Evolutionary conservation across 768 basidiomycete species (phyloP).

Genomic region (Boletales sp.): DNA sequence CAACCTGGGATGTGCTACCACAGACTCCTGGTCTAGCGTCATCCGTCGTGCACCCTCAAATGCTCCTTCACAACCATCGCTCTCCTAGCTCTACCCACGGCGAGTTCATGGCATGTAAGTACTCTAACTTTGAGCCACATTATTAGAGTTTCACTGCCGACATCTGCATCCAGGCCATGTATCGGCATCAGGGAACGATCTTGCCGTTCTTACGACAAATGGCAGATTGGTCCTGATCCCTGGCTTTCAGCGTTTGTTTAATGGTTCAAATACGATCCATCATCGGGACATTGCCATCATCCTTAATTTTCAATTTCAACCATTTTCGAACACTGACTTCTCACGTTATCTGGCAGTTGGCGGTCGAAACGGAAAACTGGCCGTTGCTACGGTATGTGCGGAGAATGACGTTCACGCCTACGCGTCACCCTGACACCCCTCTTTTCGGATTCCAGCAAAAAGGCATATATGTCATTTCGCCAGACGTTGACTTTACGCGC

Average conservation of each 20-base stretch:
- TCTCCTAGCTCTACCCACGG: background rate
- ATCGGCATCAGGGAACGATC: constrained; percentile 43
- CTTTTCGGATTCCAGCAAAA: constrained; percentile 3
- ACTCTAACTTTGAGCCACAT: background rate
- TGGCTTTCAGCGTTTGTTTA: constrained; percentile 24
- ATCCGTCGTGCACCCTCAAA: constrained; percentile 19
- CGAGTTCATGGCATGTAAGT: constrained; percentile 29
- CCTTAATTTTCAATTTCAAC: constrained; percentile 26
- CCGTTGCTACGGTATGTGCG: constrained; percentile 42
- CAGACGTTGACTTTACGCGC: constrained; percentile 18
- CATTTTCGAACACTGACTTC: constrained; percentile 6
- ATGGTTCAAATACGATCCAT: constrained; percentile 31
- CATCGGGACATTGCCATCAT: constrained; percentile 35
- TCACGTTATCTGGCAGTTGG: constrained; percentile 51
- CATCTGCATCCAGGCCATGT: constrained; percentile 34
- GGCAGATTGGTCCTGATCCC: constrained; percentile 27
- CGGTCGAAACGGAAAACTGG: constrained; percentile 35
- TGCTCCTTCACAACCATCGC: constrained; percentile 12
- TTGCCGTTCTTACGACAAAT: constrained; percentile 28
- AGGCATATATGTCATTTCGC: constrained; percentile 28
- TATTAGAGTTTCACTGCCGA: background rate
- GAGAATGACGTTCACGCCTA: background rate
- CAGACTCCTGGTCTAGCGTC: constrained; percentile 2
- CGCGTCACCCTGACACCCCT: background rate
- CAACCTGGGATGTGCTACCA: constrained; percentile 33